Evolutionary conservation across 257 asterid species (phyloP), one percentile per base, ranked within the genome.

Genomic region (Gentiana macrophylla): DNA sequence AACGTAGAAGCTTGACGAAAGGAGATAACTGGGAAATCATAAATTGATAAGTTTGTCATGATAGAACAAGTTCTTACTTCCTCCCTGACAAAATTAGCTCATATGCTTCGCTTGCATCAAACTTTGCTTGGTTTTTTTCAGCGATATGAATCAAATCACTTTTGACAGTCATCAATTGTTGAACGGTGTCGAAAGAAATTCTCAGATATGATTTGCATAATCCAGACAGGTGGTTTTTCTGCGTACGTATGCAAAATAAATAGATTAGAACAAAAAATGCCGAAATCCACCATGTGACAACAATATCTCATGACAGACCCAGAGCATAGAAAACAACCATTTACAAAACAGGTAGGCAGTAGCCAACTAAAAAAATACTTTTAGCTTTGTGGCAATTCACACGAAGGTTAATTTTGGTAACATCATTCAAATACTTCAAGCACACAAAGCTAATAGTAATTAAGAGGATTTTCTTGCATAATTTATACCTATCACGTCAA

Each of bases 161-260:
- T 79, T 83, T 92, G 63, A 92, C 94, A 37, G 78, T 83, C 93
- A 83, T 85, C 83, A 92, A 57, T 79, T 92, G 97, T 83, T 92
- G 98, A 66, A 92, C 98, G 58, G n/a, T 87, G 71, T 92, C 94
- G 74, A 87, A 88, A 67, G 93, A 84, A 67, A 92, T 80, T 83
- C 85, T 92, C 66, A 92, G 72, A 77, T 92, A 92, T 32, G 85
- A 61, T 67, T 78, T 92, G 65, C 57, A 72, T 70, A 88, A 72
- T 55, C 95, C 98, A 71, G 94, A 83, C 43, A 92, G 84, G 71
- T 92, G 98, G 57, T 88, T 92, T 85, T 92, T 92, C 97, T 88
- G 95, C 41, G 69, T 34, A n/a, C 55, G 44, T 10, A 53, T 48
- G 47, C 53, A 55, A 52, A 49, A 57, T 34, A 55, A 32, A 52